Percentiles rank a stretch among this genome's conserved stretches.
Evolutionary conservation across 2,329 filamentous ascomycete genomes (phyloP).

Genomic region (Pseudocercospora vitis): DNA sequence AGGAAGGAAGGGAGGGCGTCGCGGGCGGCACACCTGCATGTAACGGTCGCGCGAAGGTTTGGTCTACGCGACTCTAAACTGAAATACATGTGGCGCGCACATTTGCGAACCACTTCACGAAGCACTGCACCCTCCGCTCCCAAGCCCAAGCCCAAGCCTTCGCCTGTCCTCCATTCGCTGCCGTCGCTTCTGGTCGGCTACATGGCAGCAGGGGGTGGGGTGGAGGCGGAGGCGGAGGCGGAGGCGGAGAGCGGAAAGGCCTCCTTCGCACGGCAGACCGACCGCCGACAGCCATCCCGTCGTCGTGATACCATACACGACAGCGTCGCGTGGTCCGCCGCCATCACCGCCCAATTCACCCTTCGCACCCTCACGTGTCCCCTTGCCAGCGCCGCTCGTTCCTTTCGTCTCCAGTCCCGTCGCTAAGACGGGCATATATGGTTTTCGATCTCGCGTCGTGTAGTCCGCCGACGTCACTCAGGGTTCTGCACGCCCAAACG

Average conservation of each 20-base stretch:
- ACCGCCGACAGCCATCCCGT: background rate
- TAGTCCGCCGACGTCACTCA: too few species aligned
- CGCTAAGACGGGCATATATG: background rate
- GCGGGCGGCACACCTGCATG: background rate
- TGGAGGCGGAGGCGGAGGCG: too few species aligned
- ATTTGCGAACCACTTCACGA: constrained; percentile 1
- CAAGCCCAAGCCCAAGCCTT: background rate
- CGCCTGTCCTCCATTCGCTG: background rate
- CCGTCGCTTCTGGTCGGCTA: background rate
- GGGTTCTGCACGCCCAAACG: background rate
- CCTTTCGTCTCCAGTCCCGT: background rate
- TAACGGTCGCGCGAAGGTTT: background rate
- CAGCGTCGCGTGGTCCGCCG: constrained; percentile 7
- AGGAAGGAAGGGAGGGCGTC: background rate
- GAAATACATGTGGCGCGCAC: background rate
- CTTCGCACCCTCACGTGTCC: background rate
- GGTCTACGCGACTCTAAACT: background rate
- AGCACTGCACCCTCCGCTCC: background rate
- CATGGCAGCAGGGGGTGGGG: too few species aligned
- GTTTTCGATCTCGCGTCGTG: constrained; percentile 3
- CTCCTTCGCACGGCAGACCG: constrained; percentile 6
- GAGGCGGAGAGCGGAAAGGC: too few species aligned
- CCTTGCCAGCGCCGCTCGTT: constrained; percentile 4
- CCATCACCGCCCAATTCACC: constrained; percentile 1
- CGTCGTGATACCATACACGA: background rate